Evolutionary conservation across 2,329 filamentous ascomycete species (phyloP).

Genomic region (Ophiostoma triangulosporum): DNA sequence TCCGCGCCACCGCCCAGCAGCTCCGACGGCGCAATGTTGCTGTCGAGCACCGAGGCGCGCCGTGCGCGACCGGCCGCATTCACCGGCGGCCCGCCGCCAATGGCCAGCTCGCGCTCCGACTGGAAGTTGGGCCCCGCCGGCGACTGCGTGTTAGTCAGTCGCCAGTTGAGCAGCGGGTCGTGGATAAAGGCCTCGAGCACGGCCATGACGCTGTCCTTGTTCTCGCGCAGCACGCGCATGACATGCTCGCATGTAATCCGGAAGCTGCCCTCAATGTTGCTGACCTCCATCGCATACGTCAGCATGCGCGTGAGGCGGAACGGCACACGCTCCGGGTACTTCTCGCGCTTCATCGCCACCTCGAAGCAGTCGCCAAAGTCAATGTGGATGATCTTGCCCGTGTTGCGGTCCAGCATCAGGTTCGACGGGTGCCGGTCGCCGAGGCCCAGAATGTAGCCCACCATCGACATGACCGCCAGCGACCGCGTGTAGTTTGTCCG

Average conservation of each 20-base stretch:
- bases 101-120: conserved; percentile 42
- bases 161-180: conserved; percentile 96
- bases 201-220: conserved; percentile 97
- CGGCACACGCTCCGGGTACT: conserved; percentile 92
- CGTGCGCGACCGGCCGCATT: conserved; percentile 36
- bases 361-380: conserved; percentile 99
- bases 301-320: conserved; percentile 98
- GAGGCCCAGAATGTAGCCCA: conserved; percentile 95
- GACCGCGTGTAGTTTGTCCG: conserved; percentile 98
- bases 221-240: conserved; percentile 90
- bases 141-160: conserved; percentile 54
- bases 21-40: conserved; percentile 44
- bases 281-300: conserved; percentile 99
- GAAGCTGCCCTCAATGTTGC: conserved; percentile 98
- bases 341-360: conserved; percentile 98
- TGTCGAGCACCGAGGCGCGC: conserved; percentile 57
- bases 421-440: conserved; percentile 97
- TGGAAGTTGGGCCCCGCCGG: conserved; percentile 55
- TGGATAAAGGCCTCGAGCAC: conserved; percentile 99
- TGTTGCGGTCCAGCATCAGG: conserved; percentile 89
- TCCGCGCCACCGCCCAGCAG: conserved; percentile 29
- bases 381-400: conserved; percentile 95
- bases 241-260: conserved; percentile 96
- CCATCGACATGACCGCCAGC: conserved; percentile 99
- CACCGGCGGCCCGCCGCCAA: conserved; percentile 29